phyloP scores from a whole-genome alignment of 345 rosid species.

The Hibiscus syriacus region DNA sequence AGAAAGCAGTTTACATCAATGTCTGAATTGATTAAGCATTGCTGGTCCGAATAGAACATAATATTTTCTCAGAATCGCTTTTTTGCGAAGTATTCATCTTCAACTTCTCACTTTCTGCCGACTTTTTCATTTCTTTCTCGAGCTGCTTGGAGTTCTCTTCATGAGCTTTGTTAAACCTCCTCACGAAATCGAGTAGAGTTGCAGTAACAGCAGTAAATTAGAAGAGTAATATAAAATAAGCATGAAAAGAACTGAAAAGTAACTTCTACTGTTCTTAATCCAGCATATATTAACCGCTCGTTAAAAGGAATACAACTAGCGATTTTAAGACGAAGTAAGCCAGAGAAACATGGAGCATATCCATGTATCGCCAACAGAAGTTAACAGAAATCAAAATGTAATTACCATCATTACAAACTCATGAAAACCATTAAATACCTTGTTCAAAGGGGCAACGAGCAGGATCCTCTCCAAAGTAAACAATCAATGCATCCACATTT shows the following conservation, averaged over 20 bases:
- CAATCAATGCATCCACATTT: constrained; percentile 78
- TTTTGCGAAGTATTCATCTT: constrained; percentile 24
- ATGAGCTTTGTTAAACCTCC: constrained; percentile 69
- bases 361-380: neutral
- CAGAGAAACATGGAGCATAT: neutral
- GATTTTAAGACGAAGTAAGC: neutral
- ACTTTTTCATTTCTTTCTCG: constrained; percentile 63
- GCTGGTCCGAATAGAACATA: constrained; percentile 20
- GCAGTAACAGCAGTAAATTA: constrained; percentile 48
- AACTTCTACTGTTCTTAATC: neutral
- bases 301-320: neutral
- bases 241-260: neutral
- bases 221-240: neutral
- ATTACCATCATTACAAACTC: neutral
- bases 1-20: neutral
- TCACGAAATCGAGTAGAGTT: constrained; percentile 67
- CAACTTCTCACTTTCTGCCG: constrained; percentile 36
- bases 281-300: neutral
- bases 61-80: constrained; percentile 25
- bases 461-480: constrained; percentile 97
- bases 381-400: no score
- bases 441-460: constrained; percentile 87
- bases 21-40: constrained; percentile 14
- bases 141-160: constrained; percentile 73
- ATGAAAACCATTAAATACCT: constrained; percentile 32